These are phyloP conservation scores for Crucihimalaya himalaica DNA, from an alignment of 345 rosid genomes.

Conservation along the genomic window DNA sequence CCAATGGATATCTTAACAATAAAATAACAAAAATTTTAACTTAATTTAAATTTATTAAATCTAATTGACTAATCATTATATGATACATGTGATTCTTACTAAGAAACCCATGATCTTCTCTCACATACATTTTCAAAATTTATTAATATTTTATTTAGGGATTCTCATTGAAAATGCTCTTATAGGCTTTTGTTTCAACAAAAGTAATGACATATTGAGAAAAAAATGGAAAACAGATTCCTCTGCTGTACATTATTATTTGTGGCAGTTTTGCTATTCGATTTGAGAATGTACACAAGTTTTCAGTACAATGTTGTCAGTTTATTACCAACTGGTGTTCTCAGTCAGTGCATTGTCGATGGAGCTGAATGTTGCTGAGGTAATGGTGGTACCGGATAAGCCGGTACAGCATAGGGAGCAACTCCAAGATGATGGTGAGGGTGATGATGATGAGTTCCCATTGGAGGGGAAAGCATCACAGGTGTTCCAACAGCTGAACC, in stretches of 20 bases:
- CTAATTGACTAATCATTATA: too few relatives aligned
- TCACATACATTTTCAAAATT: too few relatives aligned
- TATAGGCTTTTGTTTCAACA: not conserved
- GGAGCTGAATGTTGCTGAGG: conserved; percentile 59
- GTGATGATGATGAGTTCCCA: conserved; percentile 46
- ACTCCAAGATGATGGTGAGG: conserved; percentile 57
- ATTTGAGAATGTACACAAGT: conserved; percentile 33
- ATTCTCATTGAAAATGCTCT: too few relatives aligned
- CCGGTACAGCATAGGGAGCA: conserved; percentile 62
- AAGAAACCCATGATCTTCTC: too few relatives aligned
- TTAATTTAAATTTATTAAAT: too few relatives aligned
- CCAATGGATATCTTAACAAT: too few relatives aligned
- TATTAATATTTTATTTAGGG: too few relatives aligned
- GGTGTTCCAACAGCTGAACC: conserved; percentile 87
- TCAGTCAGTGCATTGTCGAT: conserved; percentile 66
- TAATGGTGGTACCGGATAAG: conserved; percentile 67
- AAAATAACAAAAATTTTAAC: too few relatives aligned
- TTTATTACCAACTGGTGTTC: conserved; percentile 36
- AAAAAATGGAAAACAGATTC: conserved; percentile 13
- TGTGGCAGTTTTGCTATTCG: conserved; percentile 5
- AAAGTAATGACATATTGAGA: not conserved
- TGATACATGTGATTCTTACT: too few relatives aligned
- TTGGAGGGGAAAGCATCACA: conserved; percentile 77
- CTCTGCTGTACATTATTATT: conserved; percentile 30
- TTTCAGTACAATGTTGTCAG: conserved; percentile 30